phyloP scores from a whole-genome alignment of 805 yeast genomes.

The Torulaspora microellipsoides region DNA sequence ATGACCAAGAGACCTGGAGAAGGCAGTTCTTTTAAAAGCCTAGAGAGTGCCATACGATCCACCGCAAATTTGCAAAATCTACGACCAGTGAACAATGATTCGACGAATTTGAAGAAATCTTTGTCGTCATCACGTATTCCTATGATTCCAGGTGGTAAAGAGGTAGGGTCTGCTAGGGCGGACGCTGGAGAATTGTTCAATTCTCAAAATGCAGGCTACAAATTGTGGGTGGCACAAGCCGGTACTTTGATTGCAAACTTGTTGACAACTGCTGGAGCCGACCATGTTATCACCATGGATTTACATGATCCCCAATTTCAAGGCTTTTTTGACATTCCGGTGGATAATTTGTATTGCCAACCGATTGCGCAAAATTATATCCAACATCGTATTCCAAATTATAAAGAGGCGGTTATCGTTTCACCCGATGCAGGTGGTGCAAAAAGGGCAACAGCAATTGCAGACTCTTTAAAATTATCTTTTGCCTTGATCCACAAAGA shows the following conservation, averaged over 20 bases:
- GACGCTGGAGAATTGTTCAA: constrained; percentile 36
- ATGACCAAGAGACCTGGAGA: constrained; percentile 27
- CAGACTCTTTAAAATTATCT: constrained; percentile 81
- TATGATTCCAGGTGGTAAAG: constrained; percentile 35
- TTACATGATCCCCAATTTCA: constrained; percentile 97
- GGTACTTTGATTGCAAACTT: constrained; percentile 89
- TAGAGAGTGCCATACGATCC: constrained; percentile 21
- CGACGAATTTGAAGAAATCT: constrained; percentile 15
- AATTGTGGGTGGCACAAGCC: constrained; percentile 93
- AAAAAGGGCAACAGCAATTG: constrained; percentile 89
- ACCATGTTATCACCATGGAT: constrained; percentile 96
- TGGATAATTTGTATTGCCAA: constrained; percentile 85
- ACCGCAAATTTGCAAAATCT: constrained; percentile 16
- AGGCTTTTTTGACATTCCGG: constrained; percentile 95
- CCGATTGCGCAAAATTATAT: constrained; percentile 87
- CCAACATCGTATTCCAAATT: constrained; percentile 68
- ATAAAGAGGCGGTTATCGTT: constrained; percentile 80
- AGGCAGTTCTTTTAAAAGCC: constrained; percentile 17
- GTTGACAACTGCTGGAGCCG: constrained; percentile 89
- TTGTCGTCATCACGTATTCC: constrained; percentile 33
- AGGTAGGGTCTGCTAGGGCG: constrained; percentile 18
- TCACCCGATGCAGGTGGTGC: constrained; percentile 99
- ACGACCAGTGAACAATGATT: constrained; percentile 7
- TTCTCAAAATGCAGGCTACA: constrained; percentile 60
- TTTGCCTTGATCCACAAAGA: constrained; percentile 97